Conservation (phyloP, 805 yeast genomes). For the Naumovozyma dairenensis region DNA sequence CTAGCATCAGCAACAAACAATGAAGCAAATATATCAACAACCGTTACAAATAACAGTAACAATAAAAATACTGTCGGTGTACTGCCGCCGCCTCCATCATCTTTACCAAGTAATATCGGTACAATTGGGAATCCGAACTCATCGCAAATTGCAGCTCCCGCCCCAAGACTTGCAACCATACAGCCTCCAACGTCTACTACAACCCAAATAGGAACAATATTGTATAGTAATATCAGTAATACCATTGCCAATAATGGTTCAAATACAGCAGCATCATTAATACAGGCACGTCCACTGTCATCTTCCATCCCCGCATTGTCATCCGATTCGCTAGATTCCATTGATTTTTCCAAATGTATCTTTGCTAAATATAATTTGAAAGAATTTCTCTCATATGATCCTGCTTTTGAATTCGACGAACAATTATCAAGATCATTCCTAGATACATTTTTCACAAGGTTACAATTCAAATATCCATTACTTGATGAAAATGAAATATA, state of each 20-base stretch:
- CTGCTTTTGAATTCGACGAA: conserved; percentile 43
- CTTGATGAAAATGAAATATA: conserved; percentile 43
- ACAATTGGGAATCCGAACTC: conserved; percentile 3
- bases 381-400: conserved; percentile 39
- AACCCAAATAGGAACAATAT: background rate
- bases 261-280: background rate
- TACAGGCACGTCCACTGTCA: background rate
- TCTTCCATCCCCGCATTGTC: conserved; percentile 14
- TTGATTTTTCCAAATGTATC: conserved; percentile 33
- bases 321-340: conserved; percentile 28
- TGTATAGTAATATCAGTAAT: conserved; percentile 1
- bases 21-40: background rate
- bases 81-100: no score
- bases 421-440: conserved; percentile 40
- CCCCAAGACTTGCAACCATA: background rate
- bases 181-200: background rate
- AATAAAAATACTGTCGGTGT: background rate
- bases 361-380: conserved; percentile 39
- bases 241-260: background rate
- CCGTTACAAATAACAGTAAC: background rate
- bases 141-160: conserved; percentile 1
- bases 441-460: conserved; percentile 45
- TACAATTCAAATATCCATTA: conserved; percentile 49
- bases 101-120: background rate
- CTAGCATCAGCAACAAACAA: no score